Percentiles rank a stretch among this genome's conserved stretches.
Evolutionary conservation across 1,284 basidiomycete species (phyloP).

Genomic region (Thelephora terrestris): DNA sequence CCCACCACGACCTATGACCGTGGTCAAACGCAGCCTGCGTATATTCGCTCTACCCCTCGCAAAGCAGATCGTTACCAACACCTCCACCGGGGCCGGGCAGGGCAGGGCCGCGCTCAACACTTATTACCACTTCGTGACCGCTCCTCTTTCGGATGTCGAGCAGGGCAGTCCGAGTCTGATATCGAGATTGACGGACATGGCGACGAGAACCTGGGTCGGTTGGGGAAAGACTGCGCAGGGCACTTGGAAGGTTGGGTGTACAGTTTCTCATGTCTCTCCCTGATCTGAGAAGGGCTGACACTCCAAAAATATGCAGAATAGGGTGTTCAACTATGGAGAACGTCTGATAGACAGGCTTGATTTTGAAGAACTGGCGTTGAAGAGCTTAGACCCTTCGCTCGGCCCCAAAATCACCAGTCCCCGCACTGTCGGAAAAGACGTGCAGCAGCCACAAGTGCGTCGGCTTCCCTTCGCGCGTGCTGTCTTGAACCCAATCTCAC

Average conservation of each 20-base stretch:
- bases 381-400: conserved; percentile 56
- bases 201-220: conserved; percentile 44
- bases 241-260: conserved; percentile 51
- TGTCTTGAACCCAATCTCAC: not conserved
- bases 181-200: conserved; percentile 32
- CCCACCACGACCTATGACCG: not conserved
- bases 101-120: conserved; percentile 22
- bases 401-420: conserved; percentile 32
- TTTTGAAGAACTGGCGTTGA: conserved; percentile 67
- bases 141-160: conserved; percentile 14
- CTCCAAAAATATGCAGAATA: conserved; percentile 30
- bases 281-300: not conserved
- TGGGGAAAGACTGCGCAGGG: conserved; percentile 54
- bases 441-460: conserved; percentile 9
- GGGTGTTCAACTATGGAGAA: conserved; percentile 52
- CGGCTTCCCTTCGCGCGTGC: not conserved
- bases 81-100: conserved; percentile 8
- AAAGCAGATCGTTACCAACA: conserved; percentile 5
- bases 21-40: conserved; percentile 26
- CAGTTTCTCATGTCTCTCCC: not conserved
- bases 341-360: conserved; percentile 58
- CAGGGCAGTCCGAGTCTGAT: not conserved
- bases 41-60: conserved; percentile 38
- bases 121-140: conserved; percentile 38
- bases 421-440: conserved; percentile 14